Evolutionary conservation across 345 rosid species (phyloP), one percentile per base, ranked within the genome.

Genomic region (Bruguiera parviflora): DNA sequence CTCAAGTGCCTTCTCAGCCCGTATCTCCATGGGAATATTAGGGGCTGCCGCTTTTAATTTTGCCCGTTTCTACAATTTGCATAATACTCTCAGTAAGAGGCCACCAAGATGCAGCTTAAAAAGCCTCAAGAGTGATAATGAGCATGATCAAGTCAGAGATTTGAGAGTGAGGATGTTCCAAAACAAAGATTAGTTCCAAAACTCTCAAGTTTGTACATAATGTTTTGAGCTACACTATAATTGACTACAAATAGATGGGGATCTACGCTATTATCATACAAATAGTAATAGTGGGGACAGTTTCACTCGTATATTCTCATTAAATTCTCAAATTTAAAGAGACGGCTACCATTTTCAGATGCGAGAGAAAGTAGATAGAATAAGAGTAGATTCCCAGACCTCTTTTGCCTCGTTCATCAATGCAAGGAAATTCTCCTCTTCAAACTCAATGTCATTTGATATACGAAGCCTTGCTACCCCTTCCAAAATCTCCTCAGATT

Each of bases 401-500:
- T 89, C 90, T 82, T 79, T 87, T 6, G 99, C 97, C 72, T 88
- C 96, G 47, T 69, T 84, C 92, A 94, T 89, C 81, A 83, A 19
- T 63, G 95, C 86, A 74, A 94, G 73, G 68, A 91, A 91, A 71
- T 74, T 89, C 79, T 94, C 88, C 84, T 94, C 97, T 80, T 94
- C 98, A 9, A 94, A 91, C 72, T 94, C 98, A 33, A 89, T 81
- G 78, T 94, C 96, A 63, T 87, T 82, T 0, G 98, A 89, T 70
- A 94, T 64, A 63, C 89, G 86, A 79, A 94, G 92, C 72, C 97
- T 83, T 0, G 93, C 86, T 25, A 81, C 96, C 37, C 95, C 96
- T 47, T 88, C 97, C 71, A 89, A 79, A 47, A 94, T 89, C 80
- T 91, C 97, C 78, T 91, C 97, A 18, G 97, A 91, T 78, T 91